Conservation (phyloP, 2,329 filamentous ascomycete genomes). For the Teratosphaeria epicoccoides region DNA sequence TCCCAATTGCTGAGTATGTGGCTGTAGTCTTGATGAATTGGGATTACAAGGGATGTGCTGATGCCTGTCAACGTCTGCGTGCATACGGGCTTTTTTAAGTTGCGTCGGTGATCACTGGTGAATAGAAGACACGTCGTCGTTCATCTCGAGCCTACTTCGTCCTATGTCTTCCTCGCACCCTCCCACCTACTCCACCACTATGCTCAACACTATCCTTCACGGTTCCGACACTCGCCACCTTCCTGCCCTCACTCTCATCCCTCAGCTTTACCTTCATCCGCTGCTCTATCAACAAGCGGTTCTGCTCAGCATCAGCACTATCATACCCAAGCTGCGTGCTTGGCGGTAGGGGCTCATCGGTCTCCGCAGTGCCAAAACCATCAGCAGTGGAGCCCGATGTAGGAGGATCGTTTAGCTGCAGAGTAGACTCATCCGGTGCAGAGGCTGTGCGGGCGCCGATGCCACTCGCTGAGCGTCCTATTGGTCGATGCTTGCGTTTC, state of each 20-base stretch:
- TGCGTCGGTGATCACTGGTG: too few species aligned
- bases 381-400: slow-evolving; percentile 10
- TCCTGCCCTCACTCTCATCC: slow-evolving; percentile 14
- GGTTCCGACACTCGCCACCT: slow-evolving; percentile 20
- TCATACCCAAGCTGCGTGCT: slow-evolving; percentile 28
- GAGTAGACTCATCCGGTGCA: slow-evolving; percentile 6
- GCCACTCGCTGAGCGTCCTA: slow-evolving; percentile 22
- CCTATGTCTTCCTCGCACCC: slow-evolving; percentile 10
- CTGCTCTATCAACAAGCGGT: slow-evolving; percentile 22
- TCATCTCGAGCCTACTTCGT: background rate
- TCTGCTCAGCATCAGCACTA: slow-evolving; percentile 20
- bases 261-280: slow-evolving; percentile 22
- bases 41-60: too few species aligned
- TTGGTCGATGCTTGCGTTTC: slow-evolving; percentile 20
- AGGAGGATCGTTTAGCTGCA: slow-evolving; percentile 2
- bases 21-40: too few species aligned
- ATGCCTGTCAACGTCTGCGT: too few species aligned
- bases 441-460: slow-evolving; percentile 15
- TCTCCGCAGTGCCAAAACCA: slow-evolving; percentile 8
- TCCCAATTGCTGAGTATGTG: too few species aligned
- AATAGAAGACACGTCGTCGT: too few species aligned
- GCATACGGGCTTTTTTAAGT: too few species aligned
- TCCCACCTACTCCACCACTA: slow-evolving; percentile 7
- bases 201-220: slow-evolving; percentile 20
- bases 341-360: slow-evolving; percentile 9